phyloP scores from a whole-genome alignment of 208 protist genomes.

The Sergeia podlipaevii region DNA sequence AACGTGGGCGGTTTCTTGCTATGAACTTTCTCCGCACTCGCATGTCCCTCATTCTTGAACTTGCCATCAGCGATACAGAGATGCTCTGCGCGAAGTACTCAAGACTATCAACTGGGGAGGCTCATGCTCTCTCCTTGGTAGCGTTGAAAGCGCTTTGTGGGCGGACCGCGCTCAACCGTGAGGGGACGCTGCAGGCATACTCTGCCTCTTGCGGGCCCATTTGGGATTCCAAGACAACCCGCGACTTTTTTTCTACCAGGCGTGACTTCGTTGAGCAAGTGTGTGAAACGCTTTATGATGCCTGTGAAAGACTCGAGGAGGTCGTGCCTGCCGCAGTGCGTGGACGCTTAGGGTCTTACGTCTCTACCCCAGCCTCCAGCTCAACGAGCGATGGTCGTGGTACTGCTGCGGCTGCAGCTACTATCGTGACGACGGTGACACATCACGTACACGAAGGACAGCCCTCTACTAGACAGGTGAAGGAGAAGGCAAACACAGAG shows the following conservation, averaged over 20 bases:
- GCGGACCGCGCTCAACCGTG: slow-evolving; percentile 17
- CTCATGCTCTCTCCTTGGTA: not conserved
- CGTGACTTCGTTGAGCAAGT: slow-evolving; percentile 13
- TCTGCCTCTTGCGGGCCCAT: slow-evolving; percentile 24
- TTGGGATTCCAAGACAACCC: slow-evolving; percentile 25
- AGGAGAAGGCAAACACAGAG: too few species aligned
- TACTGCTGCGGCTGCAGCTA: not conserved
- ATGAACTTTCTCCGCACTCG: slow-evolving; percentile 24
- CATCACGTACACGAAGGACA: too few species aligned
- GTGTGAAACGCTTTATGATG: slow-evolving; percentile 10
- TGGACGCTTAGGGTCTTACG: not conserved
- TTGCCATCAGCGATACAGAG: slow-evolving; percentile 12
- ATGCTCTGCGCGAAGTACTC: not conserved
- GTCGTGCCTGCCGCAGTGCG: slow-evolving; percentile 16
- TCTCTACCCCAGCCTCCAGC: not conserved
- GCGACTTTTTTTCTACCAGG: slow-evolving; percentile 17
- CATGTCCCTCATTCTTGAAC: slow-evolving; percentile 18
- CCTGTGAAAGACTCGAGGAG: slow-evolving; percentile 24
- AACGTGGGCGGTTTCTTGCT: slow-evolving; percentile 15
- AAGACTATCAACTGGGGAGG: slow-evolving; percentile 1
- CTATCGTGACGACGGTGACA: too few species aligned
- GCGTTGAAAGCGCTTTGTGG: slow-evolving; percentile 29
- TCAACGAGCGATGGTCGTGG: too few species aligned
- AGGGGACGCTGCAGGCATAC: slow-evolving; percentile 21
- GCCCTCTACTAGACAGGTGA: too few species aligned